phyloP scores from a whole-genome alignment of 2,329 filamentous ascomycete genomes.

The Cordyceps cicadae region DNA sequence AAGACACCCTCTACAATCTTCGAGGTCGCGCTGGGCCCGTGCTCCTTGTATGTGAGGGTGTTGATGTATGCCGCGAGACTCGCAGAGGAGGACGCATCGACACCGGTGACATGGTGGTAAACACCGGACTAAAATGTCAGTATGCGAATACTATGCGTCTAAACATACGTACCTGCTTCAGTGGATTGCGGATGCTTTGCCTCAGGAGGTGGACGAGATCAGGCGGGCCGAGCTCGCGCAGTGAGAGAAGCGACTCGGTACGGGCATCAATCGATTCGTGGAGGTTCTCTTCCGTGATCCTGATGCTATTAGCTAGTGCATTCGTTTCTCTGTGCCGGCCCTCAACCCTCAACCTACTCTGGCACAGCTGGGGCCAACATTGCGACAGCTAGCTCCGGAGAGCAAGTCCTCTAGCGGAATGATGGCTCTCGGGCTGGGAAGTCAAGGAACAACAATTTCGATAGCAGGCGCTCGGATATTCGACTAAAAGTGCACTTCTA shows the following conservation, averaged over 20 bases:
- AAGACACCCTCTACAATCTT: conserved; percentile 94
- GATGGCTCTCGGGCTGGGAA: neutral
- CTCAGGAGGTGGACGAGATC: conserved; percentile 95
- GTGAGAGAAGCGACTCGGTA: conserved; percentile 74
- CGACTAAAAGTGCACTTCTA: neutral
- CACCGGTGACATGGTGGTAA: conserved; percentile 95
- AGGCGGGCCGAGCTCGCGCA: conserved; percentile 90
- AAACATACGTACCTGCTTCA: conserved; percentile 41
- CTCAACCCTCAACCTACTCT: conserved; percentile 50
- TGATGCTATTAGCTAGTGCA: conserved; percentile 6
- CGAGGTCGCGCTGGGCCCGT: conserved; percentile 59
- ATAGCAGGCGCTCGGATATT: neutral
- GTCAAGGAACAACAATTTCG: neutral
- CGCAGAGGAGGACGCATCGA: conserved; percentile 94
- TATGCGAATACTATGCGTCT: neutral
- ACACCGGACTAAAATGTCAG: conserved; percentile 60
- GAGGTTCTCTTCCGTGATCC: conserved; percentile 87
- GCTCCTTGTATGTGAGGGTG: conserved; percentile 84
- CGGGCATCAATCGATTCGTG: conserved; percentile 88
- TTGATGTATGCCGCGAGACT: conserved; percentile 98
- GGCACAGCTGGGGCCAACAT: conserved; percentile 71
- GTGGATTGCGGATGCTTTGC: conserved; percentile 48
- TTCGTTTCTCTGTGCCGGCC: conserved; percentile 10
- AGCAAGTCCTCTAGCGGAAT: conserved; percentile 14
- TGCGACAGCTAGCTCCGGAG: conserved; percentile 25